Evolutionary conservation across 208 protist species (phyloP), one percentile per base, ranked within the genome.

Genomic region (Angomonas ambiguus): DNA sequence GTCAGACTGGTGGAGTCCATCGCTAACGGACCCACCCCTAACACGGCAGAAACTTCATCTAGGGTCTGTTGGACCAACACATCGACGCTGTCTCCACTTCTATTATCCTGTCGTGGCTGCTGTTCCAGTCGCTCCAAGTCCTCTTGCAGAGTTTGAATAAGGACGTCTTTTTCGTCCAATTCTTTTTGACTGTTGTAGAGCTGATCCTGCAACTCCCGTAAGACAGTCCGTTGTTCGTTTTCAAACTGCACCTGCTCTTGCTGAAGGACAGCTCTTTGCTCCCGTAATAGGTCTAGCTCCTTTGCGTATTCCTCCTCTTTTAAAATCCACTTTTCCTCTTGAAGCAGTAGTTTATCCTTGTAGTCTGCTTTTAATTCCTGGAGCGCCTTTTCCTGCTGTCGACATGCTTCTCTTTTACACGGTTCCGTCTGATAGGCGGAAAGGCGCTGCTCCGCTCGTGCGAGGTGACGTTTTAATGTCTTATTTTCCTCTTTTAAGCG

Each of bases 361-460:
- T 67, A 45, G 2, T 67, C 24, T 6, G 57, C 38, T 48, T 77
- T 42, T 41, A 62, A 48, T 16, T 74, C 20, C 2, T 63, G 45
- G n/a, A 87, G 38, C 8, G 69, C 68, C 10, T 76, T 67, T 32
- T 73, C 71, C 49, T 87, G 68, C 18, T 79, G 25, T 82, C 56
- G 22, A 96, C 77, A 5, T 95, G 76, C 51, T 94, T 87, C 24
- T 84, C 77, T 31, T 91, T 74, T 11, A n/a, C 62, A 42, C 56
- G 56, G 58, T 16, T 71, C 56, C 0, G 49, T 16, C n/a, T 57
- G 28, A 1, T 59, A 51, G 18, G 70, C 63, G 0, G 70, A 70
- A 0, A 76, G 70, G 24, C 78, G 75, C 0, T 75, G 70, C 35
- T 80, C 82, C 41, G 59, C 79, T 13, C 62, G 65, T 16, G 67